Conservation (phyloP, 2,329 filamentous ascomycete species). For the Alternaria viburni region DNA sequence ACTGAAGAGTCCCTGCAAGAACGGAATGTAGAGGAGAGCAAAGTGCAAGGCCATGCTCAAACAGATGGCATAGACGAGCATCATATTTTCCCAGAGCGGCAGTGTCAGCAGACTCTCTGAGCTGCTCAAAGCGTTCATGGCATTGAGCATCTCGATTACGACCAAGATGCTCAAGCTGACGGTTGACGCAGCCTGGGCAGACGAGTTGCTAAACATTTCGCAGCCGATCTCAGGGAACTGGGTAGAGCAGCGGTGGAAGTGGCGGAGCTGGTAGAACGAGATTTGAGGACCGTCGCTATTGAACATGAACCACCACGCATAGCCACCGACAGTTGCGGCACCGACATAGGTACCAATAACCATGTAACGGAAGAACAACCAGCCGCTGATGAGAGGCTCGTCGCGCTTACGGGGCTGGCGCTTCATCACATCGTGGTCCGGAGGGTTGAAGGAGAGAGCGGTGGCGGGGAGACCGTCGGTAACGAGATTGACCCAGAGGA, state of each 20-base stretch:
- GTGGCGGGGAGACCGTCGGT: constrained; percentile 97
- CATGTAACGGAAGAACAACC: constrained; percentile 97
- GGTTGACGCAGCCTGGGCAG: constrained; percentile 88
- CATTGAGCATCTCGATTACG: constrained; percentile 99
- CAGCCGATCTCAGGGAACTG: constrained; percentile 91
- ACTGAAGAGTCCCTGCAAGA: constrained; percentile 86
- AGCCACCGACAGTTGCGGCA: constrained; percentile 91
- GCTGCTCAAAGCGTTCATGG: constrained; percentile 95
- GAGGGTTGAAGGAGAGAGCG: constrained; percentile 94
- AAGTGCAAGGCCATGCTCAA: constrained; percentile 96
- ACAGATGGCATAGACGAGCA: constrained; percentile 92
- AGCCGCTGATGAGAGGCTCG: constrained; percentile 89
- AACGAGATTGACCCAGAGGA: constrained; percentile 98
- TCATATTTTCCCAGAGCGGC: constrained; percentile 98
- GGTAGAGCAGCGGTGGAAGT: constrained; percentile 91
- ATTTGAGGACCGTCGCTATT: constrained; percentile 90
- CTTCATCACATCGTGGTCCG: constrained; percentile 98
- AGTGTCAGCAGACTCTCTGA: constrained; percentile 93
- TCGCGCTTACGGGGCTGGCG: constrained; percentile 89
- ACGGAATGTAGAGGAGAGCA: constrained; percentile 86
- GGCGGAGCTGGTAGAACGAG: constrained; percentile 82
- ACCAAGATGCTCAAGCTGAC: constrained; percentile 90
- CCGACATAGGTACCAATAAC: constrained; percentile 96
- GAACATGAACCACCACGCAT: constrained; percentile 99
- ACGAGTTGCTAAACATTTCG: constrained; percentile 85